Evolutionary conservation across 78 protist genomes (phyloP).

Genomic region (Tieghemostelium lacteum): DNA sequence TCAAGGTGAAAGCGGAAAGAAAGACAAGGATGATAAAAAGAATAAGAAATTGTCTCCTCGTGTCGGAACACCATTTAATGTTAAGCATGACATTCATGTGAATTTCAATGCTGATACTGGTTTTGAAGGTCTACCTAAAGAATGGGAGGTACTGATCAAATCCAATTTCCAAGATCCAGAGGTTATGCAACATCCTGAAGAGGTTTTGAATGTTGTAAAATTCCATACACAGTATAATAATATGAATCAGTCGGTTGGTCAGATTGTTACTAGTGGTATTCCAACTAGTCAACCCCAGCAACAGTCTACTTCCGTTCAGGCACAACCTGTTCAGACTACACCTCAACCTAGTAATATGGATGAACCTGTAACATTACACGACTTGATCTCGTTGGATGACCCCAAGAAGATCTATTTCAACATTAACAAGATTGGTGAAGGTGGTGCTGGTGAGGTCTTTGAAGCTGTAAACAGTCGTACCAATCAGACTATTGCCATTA

Average conservation of each 20-base stretch:
- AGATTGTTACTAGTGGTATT: too few species aligned
- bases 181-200: constrained; percentile 83
- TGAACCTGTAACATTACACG: constrained; percentile 69
- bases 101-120: constrained; percentile 81
- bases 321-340: constrained; percentile 6
- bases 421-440: constrained; percentile 88
- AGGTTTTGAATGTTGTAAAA: constrained; percentile 74
- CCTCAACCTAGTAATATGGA: background rate
- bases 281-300: constrained; percentile 39
- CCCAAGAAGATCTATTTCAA: constrained; percentile 79
- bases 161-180: constrained; percentile 81
- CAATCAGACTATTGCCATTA: constrained; percentile 79
- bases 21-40: background rate
- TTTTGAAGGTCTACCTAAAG: constrained; percentile 84
- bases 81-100: constrained; percentile 85
- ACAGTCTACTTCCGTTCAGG: too few species aligned
- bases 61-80: constrained; percentile 86
- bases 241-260: too few species aligned
- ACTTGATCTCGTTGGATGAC: constrained; percentile 74
- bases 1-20: background rate
- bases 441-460: constrained; percentile 88
- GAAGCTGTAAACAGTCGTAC: constrained; percentile 50
- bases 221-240: constrained; percentile 66
- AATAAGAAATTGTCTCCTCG: constrained; percentile 63
- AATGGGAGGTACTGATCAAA: constrained; percentile 85